phyloP scores from a whole-genome alignment of 148 eudicot species.

The Rhododendron griersonianum region DNA sequence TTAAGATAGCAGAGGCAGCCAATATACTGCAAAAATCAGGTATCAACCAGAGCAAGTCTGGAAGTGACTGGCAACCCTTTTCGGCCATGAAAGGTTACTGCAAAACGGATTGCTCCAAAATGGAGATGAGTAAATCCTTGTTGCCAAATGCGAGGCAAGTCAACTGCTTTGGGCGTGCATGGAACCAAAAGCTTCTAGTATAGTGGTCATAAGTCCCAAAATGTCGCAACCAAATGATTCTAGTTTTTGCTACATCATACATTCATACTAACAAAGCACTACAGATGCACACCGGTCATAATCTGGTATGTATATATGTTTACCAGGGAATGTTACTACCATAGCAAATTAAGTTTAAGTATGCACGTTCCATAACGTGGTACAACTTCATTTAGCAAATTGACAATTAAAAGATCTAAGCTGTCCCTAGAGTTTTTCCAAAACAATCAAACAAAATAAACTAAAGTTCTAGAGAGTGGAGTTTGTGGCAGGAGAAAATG shows the following conservation, averaged over 20 bases:
- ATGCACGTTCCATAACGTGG: background rate
- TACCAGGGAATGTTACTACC: background rate
- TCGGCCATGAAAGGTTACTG: no score
- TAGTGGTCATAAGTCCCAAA: background rate
- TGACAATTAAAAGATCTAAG: background rate
- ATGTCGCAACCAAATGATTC: background rate
- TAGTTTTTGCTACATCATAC: background rate
- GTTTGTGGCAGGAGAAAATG: background rate
- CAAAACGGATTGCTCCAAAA: no score
- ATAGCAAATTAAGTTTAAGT: background rate
- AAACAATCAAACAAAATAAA: background rate
- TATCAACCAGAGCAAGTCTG: no score
- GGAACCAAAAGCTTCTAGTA: slow-evolving; percentile 1
- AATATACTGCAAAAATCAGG: background rate
- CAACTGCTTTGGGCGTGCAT: background rate
- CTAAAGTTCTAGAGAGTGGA: background rate
- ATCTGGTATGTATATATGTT: background rate
- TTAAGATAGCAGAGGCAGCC: background rate
- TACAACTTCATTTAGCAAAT: background rate
- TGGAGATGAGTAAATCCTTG: no score
- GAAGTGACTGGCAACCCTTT: no score
- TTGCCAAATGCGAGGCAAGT: no score
- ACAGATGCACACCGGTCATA: background rate
- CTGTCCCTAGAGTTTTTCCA: background rate
- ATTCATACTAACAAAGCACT: background rate